Evolutionary conservation across 1,284 basidiomycete genomes (phyloP).

Genomic region (Amylostereum areolatum): DNA sequence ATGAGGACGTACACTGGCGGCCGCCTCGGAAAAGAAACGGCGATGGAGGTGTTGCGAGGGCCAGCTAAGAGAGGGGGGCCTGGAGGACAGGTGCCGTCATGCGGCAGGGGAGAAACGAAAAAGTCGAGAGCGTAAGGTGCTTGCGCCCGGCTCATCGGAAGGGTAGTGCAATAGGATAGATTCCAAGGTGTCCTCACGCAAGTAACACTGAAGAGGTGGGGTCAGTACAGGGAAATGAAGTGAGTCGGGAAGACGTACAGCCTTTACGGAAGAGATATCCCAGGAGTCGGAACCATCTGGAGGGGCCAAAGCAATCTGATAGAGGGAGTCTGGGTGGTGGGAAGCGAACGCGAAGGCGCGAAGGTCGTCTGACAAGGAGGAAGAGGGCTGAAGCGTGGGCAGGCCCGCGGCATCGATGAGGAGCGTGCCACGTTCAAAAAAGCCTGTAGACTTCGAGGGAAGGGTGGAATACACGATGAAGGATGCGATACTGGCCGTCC

Average conservation of each 20-base stretch:
- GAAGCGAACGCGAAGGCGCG: conserved; percentile 33
- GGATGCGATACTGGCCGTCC: conserved; percentile 20
- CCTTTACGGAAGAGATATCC: conserved; percentile 67
- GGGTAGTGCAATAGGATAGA: conserved; percentile 53
- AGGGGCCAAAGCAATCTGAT: conserved; percentile 69
- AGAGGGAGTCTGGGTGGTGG: conserved; percentile 41
- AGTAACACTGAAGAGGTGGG: conserved; percentile 46
- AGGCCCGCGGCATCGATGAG: conserved; percentile 22
- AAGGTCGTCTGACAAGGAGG: conserved; percentile 29
- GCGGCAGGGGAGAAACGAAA: conserved; percentile 58
- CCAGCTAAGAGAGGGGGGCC: conserved; percentile 19
- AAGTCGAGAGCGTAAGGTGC: conserved; percentile 62
- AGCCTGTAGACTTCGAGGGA: conserved; percentile 24
- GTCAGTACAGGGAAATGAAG: conserved; percentile 2
- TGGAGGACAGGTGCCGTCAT: conserved; percentile 56
- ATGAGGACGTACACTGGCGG: conserved; percentile 50
- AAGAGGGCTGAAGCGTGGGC: conserved; percentile 10
- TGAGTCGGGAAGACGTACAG: conserved; percentile 28
- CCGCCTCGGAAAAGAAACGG: conserved; percentile 36
- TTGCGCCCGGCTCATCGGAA: conserved; percentile 23
- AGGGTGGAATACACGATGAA: conserved; percentile 36
- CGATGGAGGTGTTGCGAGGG: conserved; percentile 49
- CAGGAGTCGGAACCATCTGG: conserved; percentile 38
- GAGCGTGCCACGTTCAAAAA: conserved; percentile 28
- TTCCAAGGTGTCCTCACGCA: conserved; percentile 45